Conservation (phyloP, 108 stramenopile genomes). For the Aurantiochytrium sp. region DNA sequence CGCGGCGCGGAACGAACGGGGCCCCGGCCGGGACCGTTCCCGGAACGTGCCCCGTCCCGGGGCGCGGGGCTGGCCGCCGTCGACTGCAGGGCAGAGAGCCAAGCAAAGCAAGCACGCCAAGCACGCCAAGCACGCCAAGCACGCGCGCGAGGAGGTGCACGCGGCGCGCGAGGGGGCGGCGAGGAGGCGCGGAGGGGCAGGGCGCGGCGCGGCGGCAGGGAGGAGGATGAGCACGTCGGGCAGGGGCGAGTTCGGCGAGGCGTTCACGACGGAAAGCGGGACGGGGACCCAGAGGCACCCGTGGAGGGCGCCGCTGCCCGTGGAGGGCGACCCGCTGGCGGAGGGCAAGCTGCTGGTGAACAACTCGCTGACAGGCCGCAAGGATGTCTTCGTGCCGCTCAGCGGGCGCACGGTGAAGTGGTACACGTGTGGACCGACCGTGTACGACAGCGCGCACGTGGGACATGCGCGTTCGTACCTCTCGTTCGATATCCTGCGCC, state of each 20-base stretch:
- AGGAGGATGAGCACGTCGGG: neutral
- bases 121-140: no score
- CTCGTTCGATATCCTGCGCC: conserved; percentile 79
- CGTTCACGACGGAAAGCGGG: neutral
- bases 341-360: conserved; percentile 50
- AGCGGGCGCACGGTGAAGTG: conserved; percentile 50
- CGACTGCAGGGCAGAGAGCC: no score
- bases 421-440: conserved; percentile 98
- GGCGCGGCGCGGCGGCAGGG: no score
- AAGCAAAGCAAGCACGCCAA: no score
- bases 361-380: conserved; percentile 57
- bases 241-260: neutral
- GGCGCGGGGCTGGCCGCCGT: no score
- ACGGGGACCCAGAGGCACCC: conserved; percentile 32
- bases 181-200: no score
- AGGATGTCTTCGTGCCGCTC: conserved; percentile 59
- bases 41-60: no score
- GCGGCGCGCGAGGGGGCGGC: no score
- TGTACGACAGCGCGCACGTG: conserved; percentile 88
- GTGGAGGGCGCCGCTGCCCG: conserved; percentile 45
- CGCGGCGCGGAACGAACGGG: no score
- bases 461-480: conserved; percentile 68
- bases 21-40: no score
- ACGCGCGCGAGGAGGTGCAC: no score
- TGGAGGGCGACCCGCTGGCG: conserved; percentile 45